Evolutionary conservation across 108 stramenopile genomes (phyloP).

Genomic region (Hondaea fermentalgiana): DNA sequence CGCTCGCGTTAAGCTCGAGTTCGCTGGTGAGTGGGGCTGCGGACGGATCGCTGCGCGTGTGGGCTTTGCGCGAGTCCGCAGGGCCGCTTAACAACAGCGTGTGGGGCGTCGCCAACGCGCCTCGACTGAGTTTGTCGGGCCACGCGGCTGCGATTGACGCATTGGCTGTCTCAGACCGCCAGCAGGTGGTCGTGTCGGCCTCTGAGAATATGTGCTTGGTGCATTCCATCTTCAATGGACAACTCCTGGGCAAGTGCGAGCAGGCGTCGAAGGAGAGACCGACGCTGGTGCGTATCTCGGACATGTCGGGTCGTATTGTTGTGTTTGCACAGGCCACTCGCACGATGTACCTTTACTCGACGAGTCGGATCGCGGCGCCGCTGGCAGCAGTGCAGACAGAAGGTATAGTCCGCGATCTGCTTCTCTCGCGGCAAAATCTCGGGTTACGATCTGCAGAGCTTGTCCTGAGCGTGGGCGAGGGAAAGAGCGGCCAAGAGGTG

Average conservation of each 20-base stretch:
- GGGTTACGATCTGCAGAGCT: neutral
- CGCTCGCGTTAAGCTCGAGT: neutral
- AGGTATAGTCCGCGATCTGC: neutral
- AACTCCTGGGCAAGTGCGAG: neutral
- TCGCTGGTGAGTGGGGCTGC: neutral
- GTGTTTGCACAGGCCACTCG: neutral
- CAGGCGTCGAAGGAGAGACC: neutral
- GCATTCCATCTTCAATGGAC: neutral
- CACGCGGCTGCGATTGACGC: neutral
- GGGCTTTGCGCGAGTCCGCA: neutral
- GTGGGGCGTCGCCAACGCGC: neutral
- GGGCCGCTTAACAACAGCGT: neutral
- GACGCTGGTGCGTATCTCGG: neutral
- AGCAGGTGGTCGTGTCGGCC: neutral
- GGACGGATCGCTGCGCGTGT: slow-evolving; percentile 14
- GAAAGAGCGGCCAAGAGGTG: neutral
- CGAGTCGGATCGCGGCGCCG: neutral
- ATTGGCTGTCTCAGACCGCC: neutral
- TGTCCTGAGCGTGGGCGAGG: neutral
- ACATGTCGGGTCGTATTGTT: neutral
- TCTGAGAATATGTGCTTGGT: neutral
- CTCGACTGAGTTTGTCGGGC: neutral
- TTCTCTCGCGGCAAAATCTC: neutral
- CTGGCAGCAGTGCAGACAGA: neutral
- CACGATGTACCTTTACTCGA: neutral